These are phyloP conservation scores for Fusarium stilboides DNA, from an alignment of 2,329 filamentous ascomycete species.

Conservation along the genomic window DNA sequence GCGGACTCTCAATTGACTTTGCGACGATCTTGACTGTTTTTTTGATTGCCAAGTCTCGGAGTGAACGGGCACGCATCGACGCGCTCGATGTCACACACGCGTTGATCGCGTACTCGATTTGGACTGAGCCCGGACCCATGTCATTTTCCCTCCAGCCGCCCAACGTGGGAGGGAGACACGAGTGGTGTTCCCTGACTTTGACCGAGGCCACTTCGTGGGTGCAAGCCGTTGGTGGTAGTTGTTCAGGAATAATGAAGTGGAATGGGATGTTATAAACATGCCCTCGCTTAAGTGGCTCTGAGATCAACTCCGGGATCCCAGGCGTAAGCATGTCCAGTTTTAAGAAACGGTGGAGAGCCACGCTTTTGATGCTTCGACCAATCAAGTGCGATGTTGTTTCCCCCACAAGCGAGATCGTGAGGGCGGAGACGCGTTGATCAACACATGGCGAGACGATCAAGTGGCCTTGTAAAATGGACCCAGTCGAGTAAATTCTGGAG, in stretches of 20 bases:
- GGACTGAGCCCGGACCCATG: neutral
- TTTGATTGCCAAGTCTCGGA: neutral
- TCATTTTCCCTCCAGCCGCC: neutral
- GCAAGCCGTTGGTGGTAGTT: neutral
- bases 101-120: constrained; percentile 1
- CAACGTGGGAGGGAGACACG: neutral
- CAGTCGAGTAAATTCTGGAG: neutral
- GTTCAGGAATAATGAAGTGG: neutral
- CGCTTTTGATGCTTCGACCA: neutral
- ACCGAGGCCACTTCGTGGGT: neutral
- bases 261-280: neutral
- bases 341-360: neutral
- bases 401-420: neutral
- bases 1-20: neutral
- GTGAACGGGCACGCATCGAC: rapidly evolving
- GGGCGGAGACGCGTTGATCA: neutral
- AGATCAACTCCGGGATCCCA: neutral
- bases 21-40: neutral
- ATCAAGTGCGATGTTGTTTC: neutral
- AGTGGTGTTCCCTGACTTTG: neutral
- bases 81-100: neutral
- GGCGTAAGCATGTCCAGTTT: neutral
- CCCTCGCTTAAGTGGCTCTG: neutral
- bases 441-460: neutral
- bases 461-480: neutral